A percentile compares a stretch with the other conserved stretches of the same genome.
phyloP scores from a whole-genome alignment of 225 moss, liverwort and hornwort species.

The Pseudoscleropodium purum region DNA sequence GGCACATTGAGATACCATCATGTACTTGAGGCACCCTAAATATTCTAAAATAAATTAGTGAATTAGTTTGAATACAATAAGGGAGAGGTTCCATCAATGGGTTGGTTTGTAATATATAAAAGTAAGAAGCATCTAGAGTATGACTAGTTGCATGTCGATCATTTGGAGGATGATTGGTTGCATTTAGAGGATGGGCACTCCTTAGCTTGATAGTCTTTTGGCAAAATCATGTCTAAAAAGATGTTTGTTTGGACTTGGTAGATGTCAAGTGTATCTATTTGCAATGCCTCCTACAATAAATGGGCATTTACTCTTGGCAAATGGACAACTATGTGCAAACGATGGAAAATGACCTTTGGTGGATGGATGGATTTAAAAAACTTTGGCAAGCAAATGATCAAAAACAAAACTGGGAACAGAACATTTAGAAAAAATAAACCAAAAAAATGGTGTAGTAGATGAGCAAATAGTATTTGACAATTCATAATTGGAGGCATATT shows the following conservation, averaged over 20 bases:
- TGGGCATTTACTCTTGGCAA: rapidly evolving
- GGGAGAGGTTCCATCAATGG: too few species aligned
- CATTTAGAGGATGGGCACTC: not conserved
- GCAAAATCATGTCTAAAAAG: not conserved
- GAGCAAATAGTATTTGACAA: not conserved
- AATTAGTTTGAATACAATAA: not conserved
- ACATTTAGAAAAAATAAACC: not conserved
- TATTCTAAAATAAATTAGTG: too few species aligned
- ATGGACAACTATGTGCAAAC: not conserved
- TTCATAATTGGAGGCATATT: not conserved
- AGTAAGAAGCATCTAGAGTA: not conserved
- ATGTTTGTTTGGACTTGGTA: rapidly evolving
- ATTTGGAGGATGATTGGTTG: not conserved
- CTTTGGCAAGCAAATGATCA: rapidly evolving
- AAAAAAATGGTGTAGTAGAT: not conserved
- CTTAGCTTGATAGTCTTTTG: not conserved
- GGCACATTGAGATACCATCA: not conserved
- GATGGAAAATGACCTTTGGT: not conserved
- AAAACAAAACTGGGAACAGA: too few species aligned
- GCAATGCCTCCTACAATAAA: not conserved
- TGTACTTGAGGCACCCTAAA: not conserved
- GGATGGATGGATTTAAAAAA: too few species aligned
- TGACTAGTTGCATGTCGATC: not conserved
- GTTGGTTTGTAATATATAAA: not conserved
- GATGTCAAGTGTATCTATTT: not conserved